These are phyloP conservation scores for Xylariaceae sp. DNA, from an alignment of 2,329 filamentous ascomycete genomes.

Conservation along the genomic window DNA sequence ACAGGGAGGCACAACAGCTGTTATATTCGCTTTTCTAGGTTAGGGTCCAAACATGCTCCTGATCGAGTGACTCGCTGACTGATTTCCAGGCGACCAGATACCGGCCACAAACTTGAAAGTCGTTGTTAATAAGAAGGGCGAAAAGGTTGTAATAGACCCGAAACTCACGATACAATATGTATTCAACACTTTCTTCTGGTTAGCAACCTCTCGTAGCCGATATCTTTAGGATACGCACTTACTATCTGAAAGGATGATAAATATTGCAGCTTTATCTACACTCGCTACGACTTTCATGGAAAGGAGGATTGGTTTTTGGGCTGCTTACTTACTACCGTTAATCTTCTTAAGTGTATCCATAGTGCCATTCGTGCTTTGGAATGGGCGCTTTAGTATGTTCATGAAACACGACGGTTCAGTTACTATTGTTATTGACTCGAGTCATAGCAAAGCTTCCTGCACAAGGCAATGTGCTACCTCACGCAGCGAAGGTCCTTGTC, in stretches of 20 bases:
- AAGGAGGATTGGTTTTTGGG: constrained; percentile 1
- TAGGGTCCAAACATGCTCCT: not conserved
- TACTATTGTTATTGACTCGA: not conserved
- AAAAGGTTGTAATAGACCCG: not conserved
- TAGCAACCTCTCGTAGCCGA: not conserved
- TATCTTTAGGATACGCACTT: not conserved
- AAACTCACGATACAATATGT: constrained; percentile 7
- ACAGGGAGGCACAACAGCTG: constrained; percentile 1
- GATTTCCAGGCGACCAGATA: not conserved
- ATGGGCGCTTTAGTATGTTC: constrained; percentile 2
- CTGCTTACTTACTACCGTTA: not conserved
- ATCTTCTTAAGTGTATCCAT: not conserved
- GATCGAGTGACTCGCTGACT: not conserved
- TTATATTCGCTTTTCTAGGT: constrained; percentile 5
- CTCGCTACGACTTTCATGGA: constrained; percentile 2
- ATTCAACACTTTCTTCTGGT: constrained; percentile 2
- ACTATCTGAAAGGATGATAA: not conserved
- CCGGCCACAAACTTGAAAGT: not conserved
- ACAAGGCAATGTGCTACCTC: constrained; percentile 4
- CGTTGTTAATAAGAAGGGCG: not conserved
- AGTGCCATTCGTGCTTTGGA: constrained; percentile 4
- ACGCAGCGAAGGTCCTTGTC: not conserved
- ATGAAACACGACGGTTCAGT: not conserved
- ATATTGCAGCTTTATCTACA: not conserved
- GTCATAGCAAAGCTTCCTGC: constrained; percentile 1